Evolutionary conservation across 371 early-diverging fungal species (phyloP), one percentile per base, ranked within the genome.

Genomic region (Mucor circinelloides): DNA sequence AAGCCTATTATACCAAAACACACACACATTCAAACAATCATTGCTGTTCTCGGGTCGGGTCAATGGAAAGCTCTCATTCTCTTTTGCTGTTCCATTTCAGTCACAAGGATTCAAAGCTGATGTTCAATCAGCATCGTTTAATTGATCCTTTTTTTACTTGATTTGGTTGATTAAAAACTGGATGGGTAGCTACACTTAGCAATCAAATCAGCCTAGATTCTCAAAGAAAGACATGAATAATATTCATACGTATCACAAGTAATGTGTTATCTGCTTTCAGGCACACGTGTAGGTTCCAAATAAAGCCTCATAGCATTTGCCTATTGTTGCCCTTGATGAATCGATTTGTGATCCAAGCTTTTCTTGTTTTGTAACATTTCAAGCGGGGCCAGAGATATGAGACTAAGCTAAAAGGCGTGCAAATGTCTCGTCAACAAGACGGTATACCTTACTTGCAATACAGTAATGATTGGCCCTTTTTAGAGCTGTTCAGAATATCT

Each of bases 21-120:
- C 17, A 28, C 56, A 30, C 25, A 3, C 8, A 55, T 55, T 56
- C 8, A 28, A 54, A 54, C 28, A 54, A 25, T 52, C 13, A n/a
- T 2, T 31, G 21, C 30, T 56, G n/a, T 30, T 32, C 32, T 56
- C 56, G 56, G 56, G 56, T 56, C 56, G 56, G 56, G 56, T 31
- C 56, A 56, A 56, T 31, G 30, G 52, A 27, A 52, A 25, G 6
- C 23, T 25, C n/a, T n/a, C n/a, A n/a, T n/a, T n/a, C n/a, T 27
- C 52, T 13, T 7, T 27, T 52, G 27, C 40, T 40, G 40, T 40
- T 40, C 40, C 40, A 40, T 23, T 52, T 52, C 52, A 52, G 52
- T 52, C 52, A 52, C 52, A 52, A 40, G 40, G 13, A 13, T 19
- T 46, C 27, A 52, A 40, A 52, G 27, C 52, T 52, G 27, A 52